Conservation (phyloP, 768 basidiomycete species). For the Mycena olivaceomarginata region DNA sequence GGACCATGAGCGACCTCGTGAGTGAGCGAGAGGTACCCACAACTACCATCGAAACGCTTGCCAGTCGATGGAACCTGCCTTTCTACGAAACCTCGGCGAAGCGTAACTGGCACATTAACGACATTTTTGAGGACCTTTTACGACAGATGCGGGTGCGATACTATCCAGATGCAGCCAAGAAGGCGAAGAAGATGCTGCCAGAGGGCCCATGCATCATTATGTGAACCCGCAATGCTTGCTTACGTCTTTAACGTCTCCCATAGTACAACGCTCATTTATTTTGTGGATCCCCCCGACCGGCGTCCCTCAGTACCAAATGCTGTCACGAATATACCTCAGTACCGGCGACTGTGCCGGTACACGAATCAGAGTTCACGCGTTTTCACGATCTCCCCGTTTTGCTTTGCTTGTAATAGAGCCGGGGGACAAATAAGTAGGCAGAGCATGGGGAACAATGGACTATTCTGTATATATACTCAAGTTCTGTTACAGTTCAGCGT, state of each 20-base stretch:
- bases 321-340: slow-evolving; percentile 43
- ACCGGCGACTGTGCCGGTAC: slow-evolving; percentile 34
- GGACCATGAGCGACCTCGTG: slow-evolving; percentile 89
- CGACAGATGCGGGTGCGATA: slow-evolving; percentile 83
- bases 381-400: slow-evolving; percentile 14
- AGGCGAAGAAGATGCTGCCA: slow-evolving; percentile 53
- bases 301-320: slow-evolving; percentile 37
- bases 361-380: slow-evolving; percentile 36
- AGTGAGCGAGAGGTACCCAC: slow-evolving; percentile 89
- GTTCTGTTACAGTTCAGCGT: slow-evolving; percentile 30
- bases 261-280: slow-evolving; percentile 4
- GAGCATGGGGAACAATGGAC: slow-evolving; percentile 33
- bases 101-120: slow-evolving; percentile 87
- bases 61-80: slow-evolving; percentile 80
- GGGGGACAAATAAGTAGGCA: slow-evolving; percentile 43
- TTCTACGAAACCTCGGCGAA: slow-evolving; percentile 95
- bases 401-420: slow-evolving; percentile 24
- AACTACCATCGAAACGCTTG: slow-evolving; percentile 77
- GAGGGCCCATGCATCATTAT: slow-evolving; percentile 62
- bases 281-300: not conserved
- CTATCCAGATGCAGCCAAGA: slow-evolving; percentile 68
- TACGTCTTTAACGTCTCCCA: slow-evolving; percentile 16
- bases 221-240: slow-evolving; percentile 52
- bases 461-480: slow-evolving; percentile 47
- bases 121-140: slow-evolving; percentile 87